Percentiles rank a stretch among this genome's conserved stretches.
Evolutionary conservation across 108 stramenopile genomes (phyloP).

Genomic region (Fragilaria radians): DNA sequence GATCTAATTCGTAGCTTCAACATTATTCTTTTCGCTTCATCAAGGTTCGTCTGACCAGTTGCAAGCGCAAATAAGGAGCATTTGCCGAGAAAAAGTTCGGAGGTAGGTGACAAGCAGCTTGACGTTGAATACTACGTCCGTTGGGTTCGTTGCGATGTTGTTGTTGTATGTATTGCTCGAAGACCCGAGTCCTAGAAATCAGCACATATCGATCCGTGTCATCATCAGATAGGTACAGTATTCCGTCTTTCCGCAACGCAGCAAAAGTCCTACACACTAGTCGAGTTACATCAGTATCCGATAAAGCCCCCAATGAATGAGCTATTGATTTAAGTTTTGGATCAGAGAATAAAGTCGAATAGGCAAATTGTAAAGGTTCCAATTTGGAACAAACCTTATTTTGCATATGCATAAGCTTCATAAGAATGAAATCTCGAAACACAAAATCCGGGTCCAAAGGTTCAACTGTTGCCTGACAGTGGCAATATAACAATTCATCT

Average conservation of each 20-base stretch:
- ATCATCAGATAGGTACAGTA: constrained; percentile 44
- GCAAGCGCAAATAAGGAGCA: too few species aligned
- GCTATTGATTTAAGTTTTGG: constrained; percentile 18
- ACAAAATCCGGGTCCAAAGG: constrained; percentile 47
- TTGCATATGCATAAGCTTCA: constrained; percentile 45
- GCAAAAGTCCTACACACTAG: constrained; percentile 32
- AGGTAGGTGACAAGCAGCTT: too few species aligned
- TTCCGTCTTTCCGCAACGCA: constrained; percentile 56
- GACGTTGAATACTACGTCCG: too few species aligned
- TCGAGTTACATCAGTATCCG: constrained; percentile 6
- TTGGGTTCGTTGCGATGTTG: too few species aligned
- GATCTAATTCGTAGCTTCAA: too few species aligned
- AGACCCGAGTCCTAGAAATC: constrained; percentile 38
- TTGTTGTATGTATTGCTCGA: constrained; percentile 43
- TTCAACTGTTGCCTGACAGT: constrained; percentile 64
- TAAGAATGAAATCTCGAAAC: constrained; percentile 62
- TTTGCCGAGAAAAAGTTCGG: too few species aligned
- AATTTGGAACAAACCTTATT: constrained; percentile 14
- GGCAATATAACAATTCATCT: constrained; percentile 59
- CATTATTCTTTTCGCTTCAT: too few species aligned
- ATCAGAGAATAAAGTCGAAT: constrained; percentile 38
- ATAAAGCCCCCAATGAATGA: constrained; percentile 14
- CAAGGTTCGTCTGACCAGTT: too few species aligned
- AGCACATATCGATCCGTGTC: constrained; percentile 50
- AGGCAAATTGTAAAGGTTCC: constrained; percentile 41